Evolutionary conservation across 306 rosid species (phyloP), one percentile per base, ranked within the genome.

Genomic region (Luffa acutangula): DNA sequence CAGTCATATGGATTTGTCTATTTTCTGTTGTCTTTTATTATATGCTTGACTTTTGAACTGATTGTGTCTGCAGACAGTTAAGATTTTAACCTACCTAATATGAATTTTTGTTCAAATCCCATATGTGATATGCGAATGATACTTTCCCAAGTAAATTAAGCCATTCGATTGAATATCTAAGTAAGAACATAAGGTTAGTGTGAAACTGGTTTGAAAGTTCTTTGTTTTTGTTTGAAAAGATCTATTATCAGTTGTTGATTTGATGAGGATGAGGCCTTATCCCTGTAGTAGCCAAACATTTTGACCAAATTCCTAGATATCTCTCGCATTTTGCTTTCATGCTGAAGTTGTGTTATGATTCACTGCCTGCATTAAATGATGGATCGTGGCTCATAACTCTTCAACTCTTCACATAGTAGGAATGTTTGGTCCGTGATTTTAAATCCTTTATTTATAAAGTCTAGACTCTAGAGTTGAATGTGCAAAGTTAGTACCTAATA

Each of bases 21-120:
- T 74, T 74, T 52, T 51, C 17, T 51, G 78, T 49, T 74, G 78
- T 74, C 58, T 74, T 74, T 52, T 74, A 37, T 75, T 52, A 75
- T 75, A 48, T 73, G 78, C 58, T 52, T 34, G 49, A 75, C 78
- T 75, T 49, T 17, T 75, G 78, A 34, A 51, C 63, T 73, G 58
- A 52, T 73, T 75, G 48, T 49, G 63, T 15, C 25, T 75, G 4
- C 63, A 52, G 48, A 51, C 63, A 48, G 77, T 75, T 75, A 0
- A 52, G 52, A 14, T 33, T 73, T 52, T 75, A 75, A 33, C 63
- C 62, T 74, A 52, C 63, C 45, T 75, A 34, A 74, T 74, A 36
- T 75, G 46, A 75, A 75, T 75, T 49, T 67, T 73, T 75, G 76
- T 70, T 70, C 56, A 31, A 70, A 21, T 70, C 56, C 56, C 54